These are phyloP conservation scores for Pythium chondricola DNA, from an alignment of 352 stramenopile genomes.

Conservation along the genomic window DNA sequence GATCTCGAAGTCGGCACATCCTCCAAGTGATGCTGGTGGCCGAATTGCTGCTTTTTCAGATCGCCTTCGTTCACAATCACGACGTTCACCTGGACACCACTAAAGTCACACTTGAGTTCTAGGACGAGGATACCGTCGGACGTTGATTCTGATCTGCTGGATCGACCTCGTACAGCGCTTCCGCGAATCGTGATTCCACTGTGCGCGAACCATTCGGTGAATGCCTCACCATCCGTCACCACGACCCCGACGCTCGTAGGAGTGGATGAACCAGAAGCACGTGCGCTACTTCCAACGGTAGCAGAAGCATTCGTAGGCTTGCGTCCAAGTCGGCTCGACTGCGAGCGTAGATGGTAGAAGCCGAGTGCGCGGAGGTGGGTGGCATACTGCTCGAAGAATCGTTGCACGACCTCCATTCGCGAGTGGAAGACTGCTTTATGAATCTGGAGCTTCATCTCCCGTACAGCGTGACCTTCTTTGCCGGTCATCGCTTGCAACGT, in stretches of 20 bases:
- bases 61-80: conserved; percentile 59
- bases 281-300: not conserved
- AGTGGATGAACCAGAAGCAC: conserved; percentile 1
- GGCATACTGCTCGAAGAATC: conserved; percentile 67
- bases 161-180: conserved; percentile 20
- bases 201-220: conserved; percentile 66
- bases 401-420: conserved; percentile 58
- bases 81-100: conserved; percentile 53
- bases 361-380: conserved; percentile 50
- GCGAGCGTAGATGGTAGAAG: conserved; percentile 51
- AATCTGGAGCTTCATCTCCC: conserved; percentile 68
- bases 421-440: conserved; percentile 61
- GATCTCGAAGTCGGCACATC: not conserved
- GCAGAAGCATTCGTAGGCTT: not conserved
- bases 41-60: conserved; percentile 53
- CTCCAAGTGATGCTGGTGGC: conserved; percentile 40
- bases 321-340: conserved; percentile 20
- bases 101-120: conserved; percentile 70
- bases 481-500: conserved; percentile 67
- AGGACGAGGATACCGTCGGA: conserved; percentile 40
- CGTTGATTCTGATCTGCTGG: no score
- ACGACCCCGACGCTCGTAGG: conserved; percentile 22
- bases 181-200: conserved; percentile 17
- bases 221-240: conserved; percentile 34
- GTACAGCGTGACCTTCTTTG: conserved; percentile 47